Evolutionary conservation across 148 eudicot genomes (phyloP), one percentile per base, ranked within the genome.

Genomic region (Chenopodium suecicum): DNA sequence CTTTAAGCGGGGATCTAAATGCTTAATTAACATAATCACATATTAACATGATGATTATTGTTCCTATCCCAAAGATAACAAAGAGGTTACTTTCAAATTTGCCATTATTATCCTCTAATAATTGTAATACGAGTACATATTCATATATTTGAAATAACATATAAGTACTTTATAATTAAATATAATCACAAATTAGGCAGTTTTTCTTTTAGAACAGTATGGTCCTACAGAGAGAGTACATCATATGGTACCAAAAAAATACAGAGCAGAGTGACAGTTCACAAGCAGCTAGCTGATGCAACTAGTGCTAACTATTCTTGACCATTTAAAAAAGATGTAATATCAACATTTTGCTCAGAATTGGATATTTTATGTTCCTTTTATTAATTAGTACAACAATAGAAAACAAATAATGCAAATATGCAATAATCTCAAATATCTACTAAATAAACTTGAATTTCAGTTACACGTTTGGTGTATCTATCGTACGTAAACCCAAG

Each of bases 251-350:
- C 69, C 65, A 68, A 50, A 65, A 22, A 41, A 20, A 73, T 1
- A 11, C 47, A 81, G 73, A 79, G 44, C 67, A 84, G 56, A 72
- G 69, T 76, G 86, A 77, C 83, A 84, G 46, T 80, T 80, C 83
- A 84, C 83, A 80, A 71, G 81, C 72, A 80, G 79, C 78, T 71
- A 77, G 41, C 86, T 41, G 47, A 32, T 46, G 32, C 54, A 72
- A n/a, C 6, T 48, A 58, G 73, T 20, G 78, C 75, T 73, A 76
- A 50, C 63, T 44, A 60, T 70, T 70, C 71, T 41, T 70, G 41
- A 62, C 66, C 79, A 70, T 75, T 44, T 20, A 54, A 6, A 74
- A 25, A 68, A 12, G 74, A 41, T 70, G 76, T 69, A 82, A 74
- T 60, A 72, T 77, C 71, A 22, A 82, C 71, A 29, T 82, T 71